Percentiles rank a stretch among this genome's conserved stretches.
phyloP scores from a whole-genome alignment of 73 alveolate genomes.

The Durusdinium trenchii region DNA sequence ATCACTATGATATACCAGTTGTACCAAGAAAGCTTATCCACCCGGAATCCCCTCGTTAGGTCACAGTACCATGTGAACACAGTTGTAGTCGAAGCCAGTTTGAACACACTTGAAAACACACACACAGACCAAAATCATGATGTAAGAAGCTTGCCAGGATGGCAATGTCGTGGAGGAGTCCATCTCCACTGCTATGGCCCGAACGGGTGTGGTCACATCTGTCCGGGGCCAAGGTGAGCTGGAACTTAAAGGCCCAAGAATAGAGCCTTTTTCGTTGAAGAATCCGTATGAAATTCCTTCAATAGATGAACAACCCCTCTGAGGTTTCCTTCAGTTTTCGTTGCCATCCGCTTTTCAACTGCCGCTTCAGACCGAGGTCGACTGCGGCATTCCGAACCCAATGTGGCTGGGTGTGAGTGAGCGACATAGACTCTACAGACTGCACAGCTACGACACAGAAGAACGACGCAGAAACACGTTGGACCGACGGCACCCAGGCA shows the following conservation, averaged over 20 bases:
- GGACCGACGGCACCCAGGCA: not conserved
- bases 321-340: not conserved
- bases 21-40: too few species aligned
- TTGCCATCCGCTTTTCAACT: too few species aligned
- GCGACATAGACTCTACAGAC: not conserved
- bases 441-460: not conserved
- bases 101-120: too few species aligned
- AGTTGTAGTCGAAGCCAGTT: too few species aligned
- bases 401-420: slow-evolving; percentile 69
- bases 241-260: not conserved
- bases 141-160: too few species aligned
- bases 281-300: not conserved
- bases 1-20: too few species aligned
- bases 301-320: not conserved
- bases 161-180: slow-evolving; percentile 65
- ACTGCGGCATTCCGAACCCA: slow-evolving; percentile 68
- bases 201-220: not conserved
- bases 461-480: not conserved
- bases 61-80: too few species aligned
- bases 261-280: not conserved
- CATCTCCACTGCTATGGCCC: slow-evolving; percentile 64
- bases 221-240: not conserved
- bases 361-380: slow-evolving; percentile 50
- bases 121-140: too few species aligned
- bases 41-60: too few species aligned